Conservation (phyloP, 495 filamentous ascomycete species). For the Beverwykella pulmonaria region DNA sequence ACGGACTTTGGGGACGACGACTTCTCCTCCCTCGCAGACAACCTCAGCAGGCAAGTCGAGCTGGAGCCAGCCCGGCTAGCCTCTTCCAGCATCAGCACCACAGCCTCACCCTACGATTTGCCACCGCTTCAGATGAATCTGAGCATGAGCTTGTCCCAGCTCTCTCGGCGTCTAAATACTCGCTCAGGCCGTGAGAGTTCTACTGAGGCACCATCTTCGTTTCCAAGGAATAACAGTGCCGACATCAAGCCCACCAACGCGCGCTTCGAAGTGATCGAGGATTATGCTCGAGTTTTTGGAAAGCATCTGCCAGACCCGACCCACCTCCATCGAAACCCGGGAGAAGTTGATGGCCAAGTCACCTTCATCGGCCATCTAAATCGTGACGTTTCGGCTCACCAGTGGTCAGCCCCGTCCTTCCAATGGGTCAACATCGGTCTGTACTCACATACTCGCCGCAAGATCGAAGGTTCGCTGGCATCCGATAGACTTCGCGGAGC, state of each 20-base stretch:
- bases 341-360: conserved; percentile 41
- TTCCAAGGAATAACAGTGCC: conserved; percentile 19
- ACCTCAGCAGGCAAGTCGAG: not conserved
- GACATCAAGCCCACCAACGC: conserved; percentile 27
- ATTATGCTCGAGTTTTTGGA: conserved; percentile 42
- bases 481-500: conserved; percentile 41
- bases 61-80: not conserved
- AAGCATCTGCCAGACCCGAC: conserved; percentile 40
- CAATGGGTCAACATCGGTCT: conserved; percentile 46
- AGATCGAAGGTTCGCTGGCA: conserved; percentile 45
- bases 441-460: conserved; percentile 44
- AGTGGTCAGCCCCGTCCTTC: conserved; percentile 41
- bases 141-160: not conserved
- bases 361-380: conserved; percentile 47
- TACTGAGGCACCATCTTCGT: not conserved
- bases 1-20: not conserved
- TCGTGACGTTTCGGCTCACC: conserved; percentile 47
- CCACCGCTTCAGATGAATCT: conserved; percentile 9
- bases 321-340: conserved; percentile 38
- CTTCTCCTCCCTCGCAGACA: not conserved
- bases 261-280: conserved; percentile 21
- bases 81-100: not conserved
- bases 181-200: not conserved
- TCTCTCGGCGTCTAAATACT: not conserved
- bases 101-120: conserved; percentile 10